phyloP scores from a whole-genome alignment of 2,329 filamentous ascomycete species.

The Trichoderma brevicompactum region DNA sequence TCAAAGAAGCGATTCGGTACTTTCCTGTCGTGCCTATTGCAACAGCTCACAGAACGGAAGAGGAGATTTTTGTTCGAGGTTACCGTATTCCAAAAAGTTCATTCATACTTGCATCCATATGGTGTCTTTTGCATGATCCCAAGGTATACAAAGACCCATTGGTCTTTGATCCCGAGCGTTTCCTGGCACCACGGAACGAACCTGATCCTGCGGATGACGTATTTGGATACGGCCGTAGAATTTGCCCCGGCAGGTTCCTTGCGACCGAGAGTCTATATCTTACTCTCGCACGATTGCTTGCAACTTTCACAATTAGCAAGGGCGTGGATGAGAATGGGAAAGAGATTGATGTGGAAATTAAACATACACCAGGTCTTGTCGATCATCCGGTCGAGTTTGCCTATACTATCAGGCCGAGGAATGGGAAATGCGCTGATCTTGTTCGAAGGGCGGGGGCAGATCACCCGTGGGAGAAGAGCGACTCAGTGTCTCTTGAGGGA shows the following conservation, averaged over 20 bases:
- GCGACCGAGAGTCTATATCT: conserved; percentile 11
- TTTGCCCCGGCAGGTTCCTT: conserved; percentile 26
- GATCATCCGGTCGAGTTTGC: background rate
- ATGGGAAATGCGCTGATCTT: background rate
- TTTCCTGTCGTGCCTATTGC: conserved; percentile 5
- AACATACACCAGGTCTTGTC: background rate
- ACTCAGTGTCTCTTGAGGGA: background rate
- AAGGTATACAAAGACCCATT: conserved; percentile 5
- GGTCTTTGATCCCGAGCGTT: conserved; percentile 21
- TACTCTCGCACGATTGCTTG: conserved; percentile 3
- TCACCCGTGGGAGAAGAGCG: conserved; percentile 17
- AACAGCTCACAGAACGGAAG: background rate
- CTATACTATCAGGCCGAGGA: background rate
- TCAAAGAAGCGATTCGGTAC: conserved; percentile 36
- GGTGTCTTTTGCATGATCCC: conserved; percentile 23
- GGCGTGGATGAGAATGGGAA: conserved; percentile 10
- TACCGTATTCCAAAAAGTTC: conserved; percentile 25
- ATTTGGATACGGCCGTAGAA: conserved; percentile 27
- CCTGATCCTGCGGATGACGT: conserved; percentile 3
- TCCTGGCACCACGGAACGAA: conserved; percentile 27
- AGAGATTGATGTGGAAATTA: background rate
- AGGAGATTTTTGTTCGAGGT: conserved; percentile 3
- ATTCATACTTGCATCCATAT: background rate
- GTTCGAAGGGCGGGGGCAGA: background rate
- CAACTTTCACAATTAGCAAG: conserved; percentile 16